Conservation (phyloP, 2,329 filamentous ascomycete species). For the Aspergillus carbonarius region DNA sequence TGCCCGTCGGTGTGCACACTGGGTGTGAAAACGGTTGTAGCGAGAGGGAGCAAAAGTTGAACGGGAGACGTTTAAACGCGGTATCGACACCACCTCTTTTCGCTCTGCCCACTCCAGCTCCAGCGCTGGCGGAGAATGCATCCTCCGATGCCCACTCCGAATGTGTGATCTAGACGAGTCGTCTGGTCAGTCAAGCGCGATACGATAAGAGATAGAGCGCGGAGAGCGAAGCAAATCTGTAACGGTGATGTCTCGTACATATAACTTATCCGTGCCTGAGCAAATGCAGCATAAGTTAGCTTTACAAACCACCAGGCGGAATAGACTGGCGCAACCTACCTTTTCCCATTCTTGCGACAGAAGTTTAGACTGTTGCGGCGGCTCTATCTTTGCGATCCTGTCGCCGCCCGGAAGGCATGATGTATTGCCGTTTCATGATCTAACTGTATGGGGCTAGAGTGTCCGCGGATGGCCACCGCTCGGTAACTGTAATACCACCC, state of each 20-base stretch:
- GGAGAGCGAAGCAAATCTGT: not conserved
- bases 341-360: constrained; percentile 27
- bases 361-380: not conserved
- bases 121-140: constrained; percentile 78
- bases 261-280: constrained; percentile 51
- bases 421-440: constrained; percentile 11
- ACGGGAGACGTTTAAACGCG: constrained; percentile 84
- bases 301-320: no score
- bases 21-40: constrained; percentile 94
- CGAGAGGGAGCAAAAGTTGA: constrained; percentile 96
- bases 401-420: constrained; percentile 13
- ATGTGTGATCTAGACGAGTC: constrained; percentile 72
- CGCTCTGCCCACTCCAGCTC: constrained; percentile 62
- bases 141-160: constrained; percentile 95
- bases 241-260: constrained; percentile 36
- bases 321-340: constrained; percentile 16
- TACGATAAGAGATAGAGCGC: constrained; percentile 12
- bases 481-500: not conserved
- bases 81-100: constrained; percentile 54
- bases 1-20: constrained; percentile 83
- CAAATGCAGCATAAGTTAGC: not conserved
- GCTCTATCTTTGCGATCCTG: not conserved
- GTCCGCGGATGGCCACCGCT: not conserved
- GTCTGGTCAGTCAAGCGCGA: constrained; percentile 17
- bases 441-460: constrained; percentile 6